A percentile compares a stretch with the other conserved stretches of the same genome.
These are phyloP conservation scores for Dactylellina sp. DNA, from an alignment of 2,329 filamentous ascomycete species.

Conservation along the genomic window DNA sequence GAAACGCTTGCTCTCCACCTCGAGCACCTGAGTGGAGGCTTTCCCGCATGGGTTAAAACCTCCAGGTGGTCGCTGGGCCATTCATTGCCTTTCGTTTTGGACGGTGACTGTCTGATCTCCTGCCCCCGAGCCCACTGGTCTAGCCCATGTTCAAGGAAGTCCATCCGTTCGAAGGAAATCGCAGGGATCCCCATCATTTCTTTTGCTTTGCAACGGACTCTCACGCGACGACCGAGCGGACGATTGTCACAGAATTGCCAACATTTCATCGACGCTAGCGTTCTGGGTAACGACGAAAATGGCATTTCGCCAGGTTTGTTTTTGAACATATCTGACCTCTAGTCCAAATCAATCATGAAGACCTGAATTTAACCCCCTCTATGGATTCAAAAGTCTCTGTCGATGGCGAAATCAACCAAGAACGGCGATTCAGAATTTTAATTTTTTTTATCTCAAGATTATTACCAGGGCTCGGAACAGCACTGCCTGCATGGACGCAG, in stretches of 20 bases:
- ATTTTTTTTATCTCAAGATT: no score
- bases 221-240: constrained; percentile 29
- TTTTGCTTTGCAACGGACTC: constrained; percentile 34
- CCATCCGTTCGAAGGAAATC: constrained; percentile 54
- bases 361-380: not conserved
- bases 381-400: not conserved
- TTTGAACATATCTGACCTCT: no score
- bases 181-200: constrained; percentile 40
- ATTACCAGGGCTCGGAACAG: not conserved
- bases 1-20: constrained; percentile 54
- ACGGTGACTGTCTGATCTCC: constrained; percentile 54
- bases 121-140: constrained; percentile 47
- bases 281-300: constrained; percentile 8
- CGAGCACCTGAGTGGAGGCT: constrained; percentile 48
- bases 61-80: constrained; percentile 27
- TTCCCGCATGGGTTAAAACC: constrained; percentile 40
- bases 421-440: no score
- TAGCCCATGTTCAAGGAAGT: constrained; percentile 56
- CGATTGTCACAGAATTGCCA: constrained; percentile 3
- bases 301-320: not conserved
- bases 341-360: not conserved
- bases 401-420: no score
- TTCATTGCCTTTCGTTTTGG: constrained; percentile 40
- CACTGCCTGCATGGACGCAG: not conserved
- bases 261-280: not conserved